Evolutionary conservation across 164 flowering plant species (phyloP).

Genomic region (Cinnamomum chago): DNA sequence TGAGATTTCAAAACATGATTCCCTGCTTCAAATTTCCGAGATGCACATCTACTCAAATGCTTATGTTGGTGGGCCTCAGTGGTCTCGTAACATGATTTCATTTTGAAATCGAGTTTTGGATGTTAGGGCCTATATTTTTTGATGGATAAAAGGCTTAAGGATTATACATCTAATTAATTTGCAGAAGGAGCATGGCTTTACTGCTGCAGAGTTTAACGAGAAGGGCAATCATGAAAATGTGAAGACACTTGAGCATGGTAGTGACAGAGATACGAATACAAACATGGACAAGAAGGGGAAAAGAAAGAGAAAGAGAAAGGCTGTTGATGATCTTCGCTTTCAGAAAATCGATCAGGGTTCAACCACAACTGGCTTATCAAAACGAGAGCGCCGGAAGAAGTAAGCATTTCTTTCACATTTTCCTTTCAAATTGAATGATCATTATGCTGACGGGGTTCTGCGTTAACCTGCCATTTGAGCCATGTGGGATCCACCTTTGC

Average conservation of each 20-base stretch:
- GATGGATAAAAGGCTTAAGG: neutral
- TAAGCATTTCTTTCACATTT: conserved; percentile 20
- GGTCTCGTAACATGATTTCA: no score
- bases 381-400: conserved; percentile 70
- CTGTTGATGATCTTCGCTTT: conserved; percentile 61
- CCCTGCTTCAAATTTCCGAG: no score
- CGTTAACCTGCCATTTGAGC: no score
- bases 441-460: no score
- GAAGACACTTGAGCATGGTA: conserved; percentile 10
- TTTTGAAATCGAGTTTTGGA: no score
- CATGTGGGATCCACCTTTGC: no score
- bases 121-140: no score
- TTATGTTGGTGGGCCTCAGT: no score
- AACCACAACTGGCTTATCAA: conserved; percentile 33
- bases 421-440: neutral
- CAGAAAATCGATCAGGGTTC: conserved; percentile 24
- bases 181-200: conserved; percentile 27
- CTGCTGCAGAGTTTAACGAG: conserved; percentile 16
- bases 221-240: conserved; percentile 20
- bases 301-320: conserved; percentile 56
- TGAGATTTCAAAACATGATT: no score
- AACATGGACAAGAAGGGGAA: conserved; percentile 38
- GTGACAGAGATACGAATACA: conserved; percentile 8
- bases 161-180: conserved; percentile 10
- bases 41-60: no score